Conservation (phyloP, 2,329 filamentous ascomycete species). For the Apiospora hydei region DNA sequence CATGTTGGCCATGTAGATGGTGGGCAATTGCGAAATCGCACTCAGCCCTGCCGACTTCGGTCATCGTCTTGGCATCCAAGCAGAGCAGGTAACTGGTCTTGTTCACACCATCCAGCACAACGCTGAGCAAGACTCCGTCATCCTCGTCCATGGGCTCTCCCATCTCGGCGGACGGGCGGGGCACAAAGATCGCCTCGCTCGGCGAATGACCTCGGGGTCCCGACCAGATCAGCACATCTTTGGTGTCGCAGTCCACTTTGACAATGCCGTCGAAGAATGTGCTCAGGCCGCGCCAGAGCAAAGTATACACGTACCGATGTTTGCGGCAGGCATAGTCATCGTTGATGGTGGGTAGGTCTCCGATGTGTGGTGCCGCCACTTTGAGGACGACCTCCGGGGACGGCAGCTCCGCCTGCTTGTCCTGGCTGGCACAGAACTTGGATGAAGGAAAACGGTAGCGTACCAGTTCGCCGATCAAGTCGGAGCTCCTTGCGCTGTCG, state of each 20-base stretch:
- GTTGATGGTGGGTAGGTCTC: slow-evolving; percentile 18
- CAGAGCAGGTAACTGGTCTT: slow-evolving; percentile 71
- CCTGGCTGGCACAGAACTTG: slow-evolving; percentile 26
- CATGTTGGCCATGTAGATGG: slow-evolving; percentile 70
- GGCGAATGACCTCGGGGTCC: slow-evolving; percentile 18
- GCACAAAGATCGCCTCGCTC: slow-evolving; percentile 20
- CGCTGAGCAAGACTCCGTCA: slow-evolving; percentile 44
- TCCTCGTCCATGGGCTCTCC: not conserved
- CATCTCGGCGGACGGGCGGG: not conserved
- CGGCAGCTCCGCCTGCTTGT: slow-evolving; percentile 54
- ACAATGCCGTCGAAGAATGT: slow-evolving; percentile 10
- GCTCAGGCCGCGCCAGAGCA: not conserved
- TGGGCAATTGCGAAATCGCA: slow-evolving; percentile 66
- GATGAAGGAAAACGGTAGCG: not conserved
- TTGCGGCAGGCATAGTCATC: slow-evolving; percentile 39
- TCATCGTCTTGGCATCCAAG: slow-evolving; percentile 67
- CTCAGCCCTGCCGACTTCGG: slow-evolving; percentile 70
- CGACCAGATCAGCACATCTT: slow-evolving; percentile 17
- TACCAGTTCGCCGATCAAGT: not conserved
- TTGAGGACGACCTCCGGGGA: slow-evolving; percentile 49
- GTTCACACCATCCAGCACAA: slow-evolving; percentile 68
- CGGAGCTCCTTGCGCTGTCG: not conserved
- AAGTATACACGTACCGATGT: not conserved
- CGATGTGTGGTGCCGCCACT: not conserved
- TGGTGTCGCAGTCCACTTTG: slow-evolving; percentile 15